Base-by-base conservation (phyloP, 192 early-diverging fungal species). In the Bifiguratus adelaidae region DNA sequence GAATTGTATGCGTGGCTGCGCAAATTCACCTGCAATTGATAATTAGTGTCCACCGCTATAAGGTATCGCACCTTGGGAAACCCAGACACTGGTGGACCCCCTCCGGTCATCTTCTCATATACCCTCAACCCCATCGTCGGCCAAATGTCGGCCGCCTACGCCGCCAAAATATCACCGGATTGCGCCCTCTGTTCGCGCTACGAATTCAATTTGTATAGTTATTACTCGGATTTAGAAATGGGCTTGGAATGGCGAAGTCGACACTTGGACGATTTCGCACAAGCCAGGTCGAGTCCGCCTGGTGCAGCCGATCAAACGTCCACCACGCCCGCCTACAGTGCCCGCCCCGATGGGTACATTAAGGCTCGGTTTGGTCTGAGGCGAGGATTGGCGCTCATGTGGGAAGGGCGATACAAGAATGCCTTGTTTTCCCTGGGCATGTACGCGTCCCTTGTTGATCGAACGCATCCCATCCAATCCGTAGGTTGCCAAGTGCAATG, bases 51-150 rank as follows among this genome's bases (percentile, higher is more conserved):
- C 29, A 71, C 79, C n/a, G 84, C 83, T 8, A 45, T 80, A 15
- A 68, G 79, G 23, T 82, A 89, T 52, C 79, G 78, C 43, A 71
- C 83, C 28, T 70, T 76, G 22, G 71, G 68, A 7, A 44, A 51
- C 1, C 55, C 56, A 15, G 51, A 64, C 13, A 45, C 60, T 30
- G 50, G 67, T 30, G 52, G 46, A 24, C 56, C 67, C 15, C 57
- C 58, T n/a, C 63, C 67, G 3, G 53, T 78, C 22, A 80, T 64
- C 19, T 50, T 86, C 15, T 89, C 89, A 2, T 80, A 90, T 44
- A 73, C 85, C 7, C 50, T 84, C 26, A 97, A 91, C 46, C 93
- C 92, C 11, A 83, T 94, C 55, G 91, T 97, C 81, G 95, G 95
- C 25, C 90, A 95, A 52, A 58, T 91, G 53, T 81, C 86, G 29